These are phyloP conservation scores for Paxillus rubicundulus DNA, from an alignment of 768 basidiomycete genomes.

Conservation along the genomic window DNA sequence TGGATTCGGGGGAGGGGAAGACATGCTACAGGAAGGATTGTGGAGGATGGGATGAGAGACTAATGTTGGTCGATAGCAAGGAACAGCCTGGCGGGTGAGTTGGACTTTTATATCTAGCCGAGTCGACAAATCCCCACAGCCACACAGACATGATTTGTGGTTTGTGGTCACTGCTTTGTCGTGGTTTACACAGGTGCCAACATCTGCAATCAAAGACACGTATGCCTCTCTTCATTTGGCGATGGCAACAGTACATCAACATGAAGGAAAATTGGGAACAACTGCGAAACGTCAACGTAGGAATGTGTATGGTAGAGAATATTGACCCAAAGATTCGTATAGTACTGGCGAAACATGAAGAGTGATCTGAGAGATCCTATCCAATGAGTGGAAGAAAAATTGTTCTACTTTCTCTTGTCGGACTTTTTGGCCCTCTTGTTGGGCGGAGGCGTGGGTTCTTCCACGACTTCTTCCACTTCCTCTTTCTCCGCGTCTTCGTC, in stretches of 20 bases:
- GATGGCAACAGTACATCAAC: background rate
- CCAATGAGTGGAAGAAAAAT: constrained; percentile 3
- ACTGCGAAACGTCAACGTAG: background rate
- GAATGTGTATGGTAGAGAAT: constrained; percentile 24
- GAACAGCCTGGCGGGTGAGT: background rate
- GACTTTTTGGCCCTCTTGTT: constrained; percentile 30
- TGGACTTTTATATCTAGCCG: constrained; percentile 22
- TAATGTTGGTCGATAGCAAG: constrained; percentile 2
- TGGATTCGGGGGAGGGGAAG: constrained; percentile 46
- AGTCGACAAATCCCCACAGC: constrained; percentile 6
- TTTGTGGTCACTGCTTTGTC: constrained; percentile 34
- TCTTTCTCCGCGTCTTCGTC: constrained; percentile 29
- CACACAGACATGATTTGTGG: constrained; percentile 13
- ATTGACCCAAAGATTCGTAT: constrained; percentile 27
- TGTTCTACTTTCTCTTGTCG: constrained; percentile 24
- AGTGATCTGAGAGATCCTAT: background rate
- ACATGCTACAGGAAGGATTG: constrained; percentile 32
- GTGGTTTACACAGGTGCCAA: constrained; percentile 23
- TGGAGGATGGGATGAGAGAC: constrained; percentile 20
- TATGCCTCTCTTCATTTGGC: no score
- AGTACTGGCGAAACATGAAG: constrained; percentile 17
- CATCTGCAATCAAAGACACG: constrained; percentile 11
- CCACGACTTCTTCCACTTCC: constrained; percentile 24
- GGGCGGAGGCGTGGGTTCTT: constrained; percentile 29
- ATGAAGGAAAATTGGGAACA: background rate